These are phyloP conservation scores for Mycosphaerella arachidis DNA, from an alignment of 2,329 filamentous ascomycete genomes.

Conservation along the genomic window DNA sequence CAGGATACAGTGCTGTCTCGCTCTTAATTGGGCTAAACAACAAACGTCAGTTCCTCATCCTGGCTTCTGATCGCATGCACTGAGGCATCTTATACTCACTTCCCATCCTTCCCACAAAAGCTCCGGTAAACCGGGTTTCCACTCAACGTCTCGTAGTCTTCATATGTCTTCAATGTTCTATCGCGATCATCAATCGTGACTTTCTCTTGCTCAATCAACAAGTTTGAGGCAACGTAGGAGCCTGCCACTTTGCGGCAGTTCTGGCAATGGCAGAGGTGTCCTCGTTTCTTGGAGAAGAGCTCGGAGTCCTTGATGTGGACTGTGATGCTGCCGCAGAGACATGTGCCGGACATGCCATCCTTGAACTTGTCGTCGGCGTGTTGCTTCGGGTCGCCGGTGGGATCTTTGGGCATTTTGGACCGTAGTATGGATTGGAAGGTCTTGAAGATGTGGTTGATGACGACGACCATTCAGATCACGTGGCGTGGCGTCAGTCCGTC, in stretches of 20 bases:
- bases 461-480: neutral
- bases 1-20: slow-evolving; percentile 37
- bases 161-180: slow-evolving; percentile 43
- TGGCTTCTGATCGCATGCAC: too few species aligned
- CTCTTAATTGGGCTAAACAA: slow-evolving; percentile 45
- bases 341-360: slow-evolving; percentile 38
- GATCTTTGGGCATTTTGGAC: slow-evolving; percentile 28
- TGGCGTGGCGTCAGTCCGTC: neutral
- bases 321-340: slow-evolving; percentile 46
- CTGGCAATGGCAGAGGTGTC: slow-evolving; percentile 49
- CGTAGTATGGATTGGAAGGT: neutral
- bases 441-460: neutral
- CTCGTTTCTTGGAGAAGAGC: slow-evolving; percentile 43
- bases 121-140: slow-evolving; percentile 43
- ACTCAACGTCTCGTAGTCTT: slow-evolving; percentile 44
- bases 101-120: slow-evolving; percentile 46
- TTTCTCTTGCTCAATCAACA: slow-evolving; percentile 43
- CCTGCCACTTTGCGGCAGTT: slow-evolving; percentile 51
- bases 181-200: slow-evolving; percentile 44
- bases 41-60: slow-evolving; percentile 1
- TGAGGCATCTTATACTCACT: slow-evolving; percentile 31
- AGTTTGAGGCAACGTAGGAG: slow-evolving; percentile 38
- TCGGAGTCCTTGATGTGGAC: slow-evolving; percentile 47
- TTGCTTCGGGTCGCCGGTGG: slow-evolving; percentile 39
- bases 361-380: slow-evolving; percentile 34